These are phyloP conservation scores for Phytophthora capsici DNA, from an alignment of 352 stramenopile species.

Conservation along the genomic window DNA sequence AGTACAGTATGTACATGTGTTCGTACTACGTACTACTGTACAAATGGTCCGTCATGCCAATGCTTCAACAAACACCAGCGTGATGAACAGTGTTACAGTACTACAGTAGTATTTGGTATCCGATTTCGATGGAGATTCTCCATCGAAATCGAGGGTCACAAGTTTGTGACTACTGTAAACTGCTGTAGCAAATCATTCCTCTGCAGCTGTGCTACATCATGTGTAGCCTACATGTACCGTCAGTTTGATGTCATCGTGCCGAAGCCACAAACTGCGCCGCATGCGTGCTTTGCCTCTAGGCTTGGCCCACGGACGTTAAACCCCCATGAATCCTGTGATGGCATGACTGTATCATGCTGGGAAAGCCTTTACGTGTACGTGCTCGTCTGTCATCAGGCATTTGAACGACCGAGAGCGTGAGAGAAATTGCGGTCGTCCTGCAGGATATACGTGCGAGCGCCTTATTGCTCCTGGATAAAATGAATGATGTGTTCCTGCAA, in stretches of 20 bases:
- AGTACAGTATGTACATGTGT: too few species aligned
- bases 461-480: too few species aligned
- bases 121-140: not conserved
- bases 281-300: slow-evolving; percentile 1
- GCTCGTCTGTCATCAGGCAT: not conserved
- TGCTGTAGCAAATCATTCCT: not conserved
- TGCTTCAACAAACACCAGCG: not conserved
- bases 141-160: slow-evolving; percentile 1
- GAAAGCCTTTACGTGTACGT: not conserved
- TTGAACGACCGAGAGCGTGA: not conserved
- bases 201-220: too few species aligned
- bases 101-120: not conserved
- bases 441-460: not conserved
- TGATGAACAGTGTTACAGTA: not conserved
- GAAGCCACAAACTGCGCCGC: slow-evolving; percentile 3
- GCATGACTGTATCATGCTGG: not conserved
- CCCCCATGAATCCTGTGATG: slow-evolving; percentile 4
- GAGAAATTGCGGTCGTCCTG: not conserved
- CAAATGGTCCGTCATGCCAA: not conserved
- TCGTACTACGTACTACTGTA: too few species aligned
- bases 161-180: not conserved
- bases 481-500: too few species aligned
- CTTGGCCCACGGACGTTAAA: not conserved
- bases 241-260: not conserved
- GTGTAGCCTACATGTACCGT: too few species aligned